These are phyloP conservation scores for Xylariaceae sp. DNA, from an alignment of 2,329 filamentous ascomycete species.

Conservation along the genomic window DNA sequence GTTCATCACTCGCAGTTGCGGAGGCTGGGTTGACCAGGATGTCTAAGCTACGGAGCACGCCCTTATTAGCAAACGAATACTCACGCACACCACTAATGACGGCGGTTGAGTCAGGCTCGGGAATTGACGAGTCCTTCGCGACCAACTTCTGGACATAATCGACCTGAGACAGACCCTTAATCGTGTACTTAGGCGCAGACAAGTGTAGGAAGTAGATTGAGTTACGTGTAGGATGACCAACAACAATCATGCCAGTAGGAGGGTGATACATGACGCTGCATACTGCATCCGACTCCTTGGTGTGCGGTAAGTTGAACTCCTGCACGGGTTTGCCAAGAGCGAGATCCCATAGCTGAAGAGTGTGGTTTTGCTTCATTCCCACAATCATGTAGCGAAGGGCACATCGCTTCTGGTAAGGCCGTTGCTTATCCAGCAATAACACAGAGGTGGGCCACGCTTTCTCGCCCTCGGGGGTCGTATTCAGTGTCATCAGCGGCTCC, in stretches of 20 bases:
- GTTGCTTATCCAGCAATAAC: slow-evolving; percentile 92
- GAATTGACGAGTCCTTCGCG: slow-evolving; percentile 70
- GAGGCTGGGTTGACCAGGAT: slow-evolving; percentile 76
- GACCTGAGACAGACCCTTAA: slow-evolving; percentile 82
- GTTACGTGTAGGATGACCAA: slow-evolving; percentile 95
- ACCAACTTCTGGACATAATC: slow-evolving; percentile 81
- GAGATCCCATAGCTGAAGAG: slow-evolving; percentile 97
- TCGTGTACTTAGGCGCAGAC: slow-evolving; percentile 88
- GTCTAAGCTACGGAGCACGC: slow-evolving; percentile 85
- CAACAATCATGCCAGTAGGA: slow-evolving; percentile 86
- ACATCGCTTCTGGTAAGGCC: slow-evolving; percentile 86
- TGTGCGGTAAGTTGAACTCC: slow-evolving; percentile 94
- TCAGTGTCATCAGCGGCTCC: slow-evolving; percentile 82
- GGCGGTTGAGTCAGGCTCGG: slow-evolving; percentile 89
- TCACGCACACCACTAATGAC: slow-evolving; percentile 97
- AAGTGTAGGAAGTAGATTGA: slow-evolving; percentile 97
- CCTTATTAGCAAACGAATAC: slow-evolving; percentile 87
- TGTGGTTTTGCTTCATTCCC: slow-evolving; percentile 98
- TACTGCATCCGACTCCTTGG: slow-evolving; percentile 95
- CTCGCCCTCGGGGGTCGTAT: slow-evolving; percentile 82
- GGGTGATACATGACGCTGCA: slow-evolving; percentile 97
- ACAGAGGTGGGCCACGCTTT: slow-evolving; percentile 98
- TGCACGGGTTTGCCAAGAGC: slow-evolving; percentile 93
- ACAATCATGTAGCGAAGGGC: slow-evolving; percentile 95
- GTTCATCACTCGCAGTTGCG: slow-evolving; percentile 65